Base-by-base conservation (phyloP, 225 moss, liverwort and hornwort genomes). In the Ulota crispa region DNA sequence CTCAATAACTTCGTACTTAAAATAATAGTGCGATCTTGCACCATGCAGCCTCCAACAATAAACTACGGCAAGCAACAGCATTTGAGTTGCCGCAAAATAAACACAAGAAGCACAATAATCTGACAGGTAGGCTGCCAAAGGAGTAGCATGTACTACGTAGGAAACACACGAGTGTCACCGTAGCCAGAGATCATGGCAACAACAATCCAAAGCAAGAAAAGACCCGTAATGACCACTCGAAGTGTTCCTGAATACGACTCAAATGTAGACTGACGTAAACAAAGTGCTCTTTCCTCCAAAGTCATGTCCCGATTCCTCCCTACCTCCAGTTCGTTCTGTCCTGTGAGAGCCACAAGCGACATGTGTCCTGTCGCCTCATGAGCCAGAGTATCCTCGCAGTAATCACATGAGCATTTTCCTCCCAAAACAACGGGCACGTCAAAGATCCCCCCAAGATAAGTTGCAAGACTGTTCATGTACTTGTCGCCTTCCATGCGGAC, bases 121-220 rank as follows among this genome's bases (percentile, higher is more conserved):
- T 65, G 31, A 69, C 43, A 68, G 23, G 47, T 45, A 57, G 39
- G 28, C 59, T 65, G 39, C 59, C 80, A 80, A 20, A 50, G 7
- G 47, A 65, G 47, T 41, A 60, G 34, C 80, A 54, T 79, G 53
- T 23, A 56, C 82, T 91, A 96, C 8, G 93, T 91, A 24, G 93
- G 93, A 64, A 84, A 85, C 83, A 84, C 41, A 50, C 86, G 71
- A 64, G 87, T 77, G 78, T 88, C 87, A 66, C 85, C 73, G 69
- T 59, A 83, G 68, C 89, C 92, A 64, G 94, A 89, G 76, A 91
- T 88, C 86, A 94, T 82, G 36, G 94, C 89, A 82, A 95, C 85
- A 61, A 95, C 74, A 84, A 92, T 62, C 97, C 93, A 95, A 81
- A 97, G 89, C 86, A 97, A 84, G 80, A 97, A 89, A 70, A 97